Conservation (phyloP, 495 filamentous ascomycete genomes). For the Extremus antarcticus region DNA sequence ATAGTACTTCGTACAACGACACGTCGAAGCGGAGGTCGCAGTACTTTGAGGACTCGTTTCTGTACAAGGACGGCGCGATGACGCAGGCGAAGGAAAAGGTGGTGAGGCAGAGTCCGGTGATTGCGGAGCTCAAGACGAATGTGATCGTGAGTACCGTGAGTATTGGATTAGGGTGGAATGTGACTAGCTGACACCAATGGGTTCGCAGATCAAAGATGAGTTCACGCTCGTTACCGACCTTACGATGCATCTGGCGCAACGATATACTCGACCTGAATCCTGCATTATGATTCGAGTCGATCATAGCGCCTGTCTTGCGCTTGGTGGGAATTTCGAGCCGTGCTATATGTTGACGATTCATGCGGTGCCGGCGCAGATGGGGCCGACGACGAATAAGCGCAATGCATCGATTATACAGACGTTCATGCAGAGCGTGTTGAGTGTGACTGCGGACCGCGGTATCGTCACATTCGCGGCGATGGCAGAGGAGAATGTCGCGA, state of each 20-base stretch:
- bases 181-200: constrained; percentile 28
- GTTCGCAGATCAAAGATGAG: constrained; percentile 50
- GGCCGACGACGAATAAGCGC: constrained; percentile 69
- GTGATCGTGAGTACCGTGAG: constrained; percentile 49
- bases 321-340: constrained; percentile 62
- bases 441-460: constrained; percentile 52
- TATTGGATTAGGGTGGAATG: neutral
- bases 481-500: constrained; percentile 58
- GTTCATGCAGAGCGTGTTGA: constrained; percentile 55
- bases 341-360: constrained; percentile 73
- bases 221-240: constrained; percentile 60
- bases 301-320: constrained; percentile 64
- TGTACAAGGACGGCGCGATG: constrained; percentile 36
- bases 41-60: constrained; percentile 53
- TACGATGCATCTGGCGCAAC: constrained; percentile 54
- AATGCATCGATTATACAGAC: constrained; percentile 65
- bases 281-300: constrained; percentile 62
- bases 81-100: constrained; percentile 48
- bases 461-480: constrained; percentile 60
- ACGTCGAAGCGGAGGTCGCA: constrained; percentile 23
- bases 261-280: constrained; percentile 61
- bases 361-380: constrained; percentile 55
- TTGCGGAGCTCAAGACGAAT: constrained; percentile 78
- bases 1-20: neutral
- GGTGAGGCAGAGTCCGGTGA: constrained; percentile 55